Percentiles rank a stretch among this genome's conserved stretches.
phyloP scores from a whole-genome alignment of 768 basidiomycete genomes.

The Panaeolus papilionaceus region DNA sequence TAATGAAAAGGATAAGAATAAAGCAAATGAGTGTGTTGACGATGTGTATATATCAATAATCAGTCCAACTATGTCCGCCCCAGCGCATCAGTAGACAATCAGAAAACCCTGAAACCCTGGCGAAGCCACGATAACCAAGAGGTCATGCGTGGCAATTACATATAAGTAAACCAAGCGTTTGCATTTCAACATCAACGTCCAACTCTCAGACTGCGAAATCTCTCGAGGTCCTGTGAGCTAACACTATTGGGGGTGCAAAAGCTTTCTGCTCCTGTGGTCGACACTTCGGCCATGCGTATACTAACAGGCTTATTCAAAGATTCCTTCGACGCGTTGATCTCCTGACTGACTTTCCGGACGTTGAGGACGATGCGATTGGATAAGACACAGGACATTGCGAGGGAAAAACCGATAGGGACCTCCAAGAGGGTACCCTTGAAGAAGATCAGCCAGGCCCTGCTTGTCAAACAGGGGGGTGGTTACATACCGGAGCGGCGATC shows the following conservation, averaged over 20 bases:
- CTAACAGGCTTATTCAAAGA: constrained; percentile 11
- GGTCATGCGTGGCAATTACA: neutral
- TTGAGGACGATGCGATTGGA: constrained; percentile 64
- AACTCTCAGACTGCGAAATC: constrained; percentile 15
- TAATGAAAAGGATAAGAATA: neutral
- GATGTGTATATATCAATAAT: neutral
- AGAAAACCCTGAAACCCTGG: neutral
- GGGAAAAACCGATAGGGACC: constrained; percentile 62
- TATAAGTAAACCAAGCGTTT: neutral
- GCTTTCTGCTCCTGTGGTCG: constrained; percentile 3
- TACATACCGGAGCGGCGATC: constrained; percentile 41
- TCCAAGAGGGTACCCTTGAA: constrained; percentile 48
- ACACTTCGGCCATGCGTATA: constrained; percentile 8
- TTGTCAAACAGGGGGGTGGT: neutral
- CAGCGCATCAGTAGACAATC: neutral
- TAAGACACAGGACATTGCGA: constrained; percentile 63
- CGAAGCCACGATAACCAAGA: neutral
- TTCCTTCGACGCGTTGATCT: constrained; percentile 24
- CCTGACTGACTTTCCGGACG: constrained; percentile 49
- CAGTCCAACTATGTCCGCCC: neutral
- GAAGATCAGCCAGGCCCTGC: neutral
- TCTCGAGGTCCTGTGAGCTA: constrained; percentile 16
- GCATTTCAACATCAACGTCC: neutral
- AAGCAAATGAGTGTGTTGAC: neutral
- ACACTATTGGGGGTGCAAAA: neutral